Evolutionary conservation across 129 eudicot genomes (phyloP), one percentile per base, ranked within the genome.

Genomic region (Dittrichia graveolens): DNA sequence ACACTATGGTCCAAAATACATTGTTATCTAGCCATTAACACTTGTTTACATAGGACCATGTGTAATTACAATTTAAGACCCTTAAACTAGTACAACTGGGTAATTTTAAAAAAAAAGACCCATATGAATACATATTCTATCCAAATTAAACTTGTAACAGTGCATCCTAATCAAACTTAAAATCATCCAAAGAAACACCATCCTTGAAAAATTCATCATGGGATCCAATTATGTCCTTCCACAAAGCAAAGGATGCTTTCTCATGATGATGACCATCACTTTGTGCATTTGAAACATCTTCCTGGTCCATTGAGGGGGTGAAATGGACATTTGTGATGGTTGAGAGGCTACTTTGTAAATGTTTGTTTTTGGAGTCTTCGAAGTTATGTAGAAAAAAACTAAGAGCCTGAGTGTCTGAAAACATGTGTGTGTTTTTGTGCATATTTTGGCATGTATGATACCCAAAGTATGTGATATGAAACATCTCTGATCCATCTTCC

Each of bases 391-490:
- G 49, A 65, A 65, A 75, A 10, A 0, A 9, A 6, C 50, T 41
- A 8, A 65, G 79, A 55, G 11, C 67, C 65, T 62, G 48, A 0
- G 79, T 19, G 47, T 44, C 53, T 0, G 73, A 54, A 15, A 75
- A 75, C 66, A 75, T 54, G 12, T 75, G 58, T 55, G 66, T 54
- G 18, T 44, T 37, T 44, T 65, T 55, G 11, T 43, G 13, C 46
- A 42, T 16, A 44, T 64, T 62, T 63, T 59, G 74, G 85, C 95
- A 85, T 14, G 86, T 85, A 44, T 88, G 95, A 8, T 55, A 38
- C 7, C 89, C 82, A 67, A 75, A 78, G 73, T 88, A 88, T 40
- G 88, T 85, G 53, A 77, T 81, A 12, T 83, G 82, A 68, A 77
- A 85, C 75, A 62, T 35, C 47, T 67, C 5, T 24, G 84, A 79